These are phyloP conservation scores for Vicia sativa DNA, from an alignment of 306 rosid species.

Conservation along the genomic window DNA sequence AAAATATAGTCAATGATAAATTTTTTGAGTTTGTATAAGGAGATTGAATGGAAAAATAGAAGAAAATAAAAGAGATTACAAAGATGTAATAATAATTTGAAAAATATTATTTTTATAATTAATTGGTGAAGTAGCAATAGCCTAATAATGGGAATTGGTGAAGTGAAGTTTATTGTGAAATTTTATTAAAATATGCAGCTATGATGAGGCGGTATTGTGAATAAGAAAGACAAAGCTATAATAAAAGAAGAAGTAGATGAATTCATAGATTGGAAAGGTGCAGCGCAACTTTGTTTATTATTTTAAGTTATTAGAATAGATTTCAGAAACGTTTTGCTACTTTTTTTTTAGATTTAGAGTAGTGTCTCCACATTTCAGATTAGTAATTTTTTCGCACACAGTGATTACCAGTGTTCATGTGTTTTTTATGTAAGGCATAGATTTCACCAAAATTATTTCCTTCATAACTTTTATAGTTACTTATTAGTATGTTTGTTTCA, in stretches of 20 bases:
- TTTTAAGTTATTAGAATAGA: slow-evolving; percentile 40
- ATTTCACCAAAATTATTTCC: not conserved
- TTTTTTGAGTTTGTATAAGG: too few relatives aligned
- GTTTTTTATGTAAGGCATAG: not conserved
- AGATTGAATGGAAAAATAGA: too few relatives aligned
- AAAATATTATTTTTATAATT: too few relatives aligned
- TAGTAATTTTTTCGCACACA: not conserved
- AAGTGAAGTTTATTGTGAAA: not conserved
- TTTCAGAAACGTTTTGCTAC: not conserved
- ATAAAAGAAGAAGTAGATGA: slow-evolving; percentile 37
- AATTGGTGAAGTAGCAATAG: too few relatives aligned
- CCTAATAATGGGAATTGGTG: too few relatives aligned
- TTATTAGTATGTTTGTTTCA: too few relatives aligned
- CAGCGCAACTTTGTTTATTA: slow-evolving; percentile 51
- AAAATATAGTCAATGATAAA: too few relatives aligned
- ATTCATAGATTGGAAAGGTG: slow-evolving; percentile 54
- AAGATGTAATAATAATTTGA: too few relatives aligned
- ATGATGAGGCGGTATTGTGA: slow-evolving; percentile 27
- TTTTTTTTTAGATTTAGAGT: not conserved
- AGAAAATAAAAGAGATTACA: too few relatives aligned
- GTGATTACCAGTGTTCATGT: too few relatives aligned
- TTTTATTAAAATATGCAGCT: slow-evolving; percentile 45
- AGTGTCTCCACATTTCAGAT: slow-evolving; percentile 4
- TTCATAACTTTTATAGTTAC: too few relatives aligned
- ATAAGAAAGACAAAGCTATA: slow-evolving; percentile 36